Percentiles rank a stretch among this genome's conserved stretches.
These are phyloP conservation scores for Ascocoryne sarcoides DNA, from an alignment of 2,329 filamentous ascomycete genomes.

Conservation along the genomic window DNA sequence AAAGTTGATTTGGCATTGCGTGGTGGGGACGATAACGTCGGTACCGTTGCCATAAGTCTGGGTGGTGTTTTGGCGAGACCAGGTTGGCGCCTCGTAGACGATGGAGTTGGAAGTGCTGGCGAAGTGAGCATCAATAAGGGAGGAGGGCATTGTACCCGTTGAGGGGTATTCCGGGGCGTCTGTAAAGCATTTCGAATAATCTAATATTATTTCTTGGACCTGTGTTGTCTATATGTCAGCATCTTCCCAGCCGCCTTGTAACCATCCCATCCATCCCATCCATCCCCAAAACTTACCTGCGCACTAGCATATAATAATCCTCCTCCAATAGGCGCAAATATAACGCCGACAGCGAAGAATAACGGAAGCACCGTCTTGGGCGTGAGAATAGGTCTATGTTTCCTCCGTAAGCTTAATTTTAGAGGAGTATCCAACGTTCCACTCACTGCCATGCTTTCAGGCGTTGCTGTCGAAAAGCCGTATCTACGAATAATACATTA, in stretches of 20 bases:
- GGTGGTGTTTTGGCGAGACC: conserved; percentile 28
- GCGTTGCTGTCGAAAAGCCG: conserved; percentile 91
- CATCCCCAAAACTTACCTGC: conserved; percentile 43
- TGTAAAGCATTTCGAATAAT: conserved; percentile 72
- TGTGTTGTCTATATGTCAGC: conserved; percentile 30
- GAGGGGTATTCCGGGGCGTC: conserved; percentile 40
- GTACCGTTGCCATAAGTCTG: conserved; percentile 33
- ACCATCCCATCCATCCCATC: no score
- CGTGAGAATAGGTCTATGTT: conserved; percentile 74
- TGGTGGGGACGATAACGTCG: conserved; percentile 29
- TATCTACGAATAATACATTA: conserved; percentile 49
- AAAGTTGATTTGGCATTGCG: conserved; percentile 66
- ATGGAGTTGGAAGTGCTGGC: conserved; percentile 36
- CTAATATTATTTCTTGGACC: conserved; percentile 85
- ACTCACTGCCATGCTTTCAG: conserved; percentile 97
- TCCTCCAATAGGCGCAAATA: conserved; percentile 90
- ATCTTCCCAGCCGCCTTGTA: background rate
- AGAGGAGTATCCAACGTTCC: conserved; percentile 6
- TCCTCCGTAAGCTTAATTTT: conserved; percentile 14
- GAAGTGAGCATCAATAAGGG: conserved; percentile 61
- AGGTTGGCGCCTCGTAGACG: conserved; percentile 18
- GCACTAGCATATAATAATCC: conserved; percentile 78
- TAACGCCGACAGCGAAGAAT: conserved; percentile 82
- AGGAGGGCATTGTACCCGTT: conserved; percentile 44
- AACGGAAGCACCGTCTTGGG: conserved; percentile 88